Conservation (phyloP, 352 stramenopile species). For the Elongisporangium undulatum region DNA sequence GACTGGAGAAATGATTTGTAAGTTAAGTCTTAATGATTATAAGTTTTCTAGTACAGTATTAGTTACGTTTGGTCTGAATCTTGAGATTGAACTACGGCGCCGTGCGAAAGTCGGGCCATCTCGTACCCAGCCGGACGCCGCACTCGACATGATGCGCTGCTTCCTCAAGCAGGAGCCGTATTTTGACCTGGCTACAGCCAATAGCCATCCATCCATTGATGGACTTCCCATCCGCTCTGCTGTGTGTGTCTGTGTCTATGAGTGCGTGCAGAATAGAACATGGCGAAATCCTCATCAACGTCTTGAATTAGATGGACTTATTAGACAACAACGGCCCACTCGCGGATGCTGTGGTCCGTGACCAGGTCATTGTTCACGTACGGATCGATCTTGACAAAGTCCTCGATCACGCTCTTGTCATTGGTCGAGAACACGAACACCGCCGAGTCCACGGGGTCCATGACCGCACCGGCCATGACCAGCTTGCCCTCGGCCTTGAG, state of each 20-base stretch:
- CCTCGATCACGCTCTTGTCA: constrained; percentile 51
- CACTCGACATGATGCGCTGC: constrained; percentile 78
- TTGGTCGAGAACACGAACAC: constrained; percentile 63
- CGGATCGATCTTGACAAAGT: constrained; percentile 61
- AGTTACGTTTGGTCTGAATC: too few relatives aligned
- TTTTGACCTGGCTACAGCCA: too few relatives aligned
- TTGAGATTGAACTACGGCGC: constrained; percentile 85
- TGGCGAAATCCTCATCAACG: constrained; percentile 10
- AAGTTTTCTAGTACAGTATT: too few relatives aligned
- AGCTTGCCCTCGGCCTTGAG: constrained; percentile 55
- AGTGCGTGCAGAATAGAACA: constrained; percentile 6
- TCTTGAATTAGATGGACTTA: not conserved
- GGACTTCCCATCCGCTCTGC: too few relatives aligned
- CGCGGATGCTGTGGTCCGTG: constrained; percentile 56
- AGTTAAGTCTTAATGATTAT: too few relatives aligned
- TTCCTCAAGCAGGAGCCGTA: constrained; percentile 59
- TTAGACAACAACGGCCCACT: constrained; percentile 71
- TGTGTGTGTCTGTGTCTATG: constrained; percentile 5
- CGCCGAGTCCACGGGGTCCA: constrained; percentile 51
- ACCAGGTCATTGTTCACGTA: constrained; percentile 77
- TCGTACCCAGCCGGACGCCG: constrained; percentile 60
- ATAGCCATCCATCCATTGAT: too few relatives aligned
- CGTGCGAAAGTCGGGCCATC: constrained; percentile 70
- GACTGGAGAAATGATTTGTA: too few relatives aligned
- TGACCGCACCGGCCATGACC: constrained; percentile 64